phyloP scores from a whole-genome alignment of 768 basidiomycete species.

The Coprinopsis cinerea region DNA sequence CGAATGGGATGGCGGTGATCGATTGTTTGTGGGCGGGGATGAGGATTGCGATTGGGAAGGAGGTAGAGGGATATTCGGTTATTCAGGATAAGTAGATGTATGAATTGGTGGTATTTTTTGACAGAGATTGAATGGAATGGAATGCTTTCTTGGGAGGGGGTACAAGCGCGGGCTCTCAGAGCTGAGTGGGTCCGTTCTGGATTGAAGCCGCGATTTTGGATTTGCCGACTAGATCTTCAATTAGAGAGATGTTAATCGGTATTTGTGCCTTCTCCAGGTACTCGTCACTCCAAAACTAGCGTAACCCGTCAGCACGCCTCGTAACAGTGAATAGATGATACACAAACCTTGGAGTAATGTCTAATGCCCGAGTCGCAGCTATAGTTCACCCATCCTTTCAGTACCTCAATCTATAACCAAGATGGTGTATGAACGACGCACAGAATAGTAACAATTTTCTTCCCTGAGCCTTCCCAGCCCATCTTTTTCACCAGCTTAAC shows the following conservation, averaged over 20 bases:
- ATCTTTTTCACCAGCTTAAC: slow-evolving; percentile 69
- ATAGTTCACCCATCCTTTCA: not conserved
- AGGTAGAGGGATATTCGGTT: slow-evolving; percentile 46
- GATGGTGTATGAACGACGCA: slow-evolving; percentile 29
- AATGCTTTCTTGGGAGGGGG: too few relatives aligned
- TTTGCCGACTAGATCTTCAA: slow-evolving; percentile 35
- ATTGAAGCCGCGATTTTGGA: slow-evolving; percentile 1
- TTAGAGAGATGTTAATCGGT: slow-evolving; percentile 33
- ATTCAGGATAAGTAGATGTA: slow-evolving; percentile 50
- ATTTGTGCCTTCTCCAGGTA: slow-evolving; percentile 43
- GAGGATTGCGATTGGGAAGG: slow-evolving; percentile 60
- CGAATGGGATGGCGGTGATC: slow-evolving; percentile 75
- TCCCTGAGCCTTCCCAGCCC: slow-evolving; percentile 56
- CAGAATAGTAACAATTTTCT: slow-evolving; percentile 82
- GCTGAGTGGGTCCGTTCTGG: too few relatives aligned
- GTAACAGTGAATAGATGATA: slow-evolving; percentile 28
- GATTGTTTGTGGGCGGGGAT: slow-evolving; percentile 85
- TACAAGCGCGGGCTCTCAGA: too few relatives aligned
- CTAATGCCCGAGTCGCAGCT: slow-evolving; percentile 89
- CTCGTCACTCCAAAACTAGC: slow-evolving; percentile 46
- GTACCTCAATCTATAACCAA: not conserved
- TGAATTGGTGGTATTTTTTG: not conserved
- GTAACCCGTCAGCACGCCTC: not conserved
- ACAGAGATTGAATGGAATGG: too few relatives aligned
- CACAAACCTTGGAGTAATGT: slow-evolving; percentile 83